Conservation (phyloP, 768 basidiomycete genomes). For the Russula vinacea region DNA sequence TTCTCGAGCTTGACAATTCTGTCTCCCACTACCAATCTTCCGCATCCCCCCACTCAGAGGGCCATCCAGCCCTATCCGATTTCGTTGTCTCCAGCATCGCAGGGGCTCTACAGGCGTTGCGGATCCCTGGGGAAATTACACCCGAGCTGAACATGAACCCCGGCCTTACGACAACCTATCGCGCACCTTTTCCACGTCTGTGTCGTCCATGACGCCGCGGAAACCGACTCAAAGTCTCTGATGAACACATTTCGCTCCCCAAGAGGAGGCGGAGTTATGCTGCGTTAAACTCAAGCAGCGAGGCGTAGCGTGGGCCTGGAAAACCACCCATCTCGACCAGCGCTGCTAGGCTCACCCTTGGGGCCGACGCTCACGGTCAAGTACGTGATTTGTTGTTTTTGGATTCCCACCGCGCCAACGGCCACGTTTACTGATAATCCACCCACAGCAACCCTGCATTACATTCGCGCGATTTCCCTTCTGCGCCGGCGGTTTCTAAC, state of each 20-base stretch:
- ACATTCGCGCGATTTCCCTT: too few species aligned
- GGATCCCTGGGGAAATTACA: conserved; percentile 65
- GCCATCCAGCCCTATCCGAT: conserved; percentile 14
- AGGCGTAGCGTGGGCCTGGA: conserved; percentile 60
- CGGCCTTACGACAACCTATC: conserved; percentile 54
- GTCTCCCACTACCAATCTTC: conserved; percentile 11
- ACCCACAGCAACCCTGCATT: too few species aligned
- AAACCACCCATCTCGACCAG: conserved; percentile 79
- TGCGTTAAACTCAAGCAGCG: too few species aligned
- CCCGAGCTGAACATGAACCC: conserved; percentile 54
- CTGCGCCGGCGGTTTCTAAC: too few species aligned
- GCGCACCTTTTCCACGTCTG: too few species aligned
- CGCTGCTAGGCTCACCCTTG: conserved; percentile 63
- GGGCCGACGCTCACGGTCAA: conserved; percentile 63
- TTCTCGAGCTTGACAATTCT: conserved; percentile 8
- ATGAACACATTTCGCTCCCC: not conserved
- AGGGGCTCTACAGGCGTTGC: conserved; percentile 66
- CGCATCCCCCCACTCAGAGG: conserved; percentile 20
- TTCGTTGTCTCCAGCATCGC: conserved; percentile 49
- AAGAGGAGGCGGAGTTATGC: too few species aligned
- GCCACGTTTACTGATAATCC: too few species aligned
- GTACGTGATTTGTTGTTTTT: too few species aligned
- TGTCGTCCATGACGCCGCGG: too few species aligned
- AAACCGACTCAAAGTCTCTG: conserved; percentile 59
- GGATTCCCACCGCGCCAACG: too few species aligned